phyloP scores from a whole-genome alignment of 495 filamentous ascomycete species.

The Chaetomium cochliodes region DNA sequence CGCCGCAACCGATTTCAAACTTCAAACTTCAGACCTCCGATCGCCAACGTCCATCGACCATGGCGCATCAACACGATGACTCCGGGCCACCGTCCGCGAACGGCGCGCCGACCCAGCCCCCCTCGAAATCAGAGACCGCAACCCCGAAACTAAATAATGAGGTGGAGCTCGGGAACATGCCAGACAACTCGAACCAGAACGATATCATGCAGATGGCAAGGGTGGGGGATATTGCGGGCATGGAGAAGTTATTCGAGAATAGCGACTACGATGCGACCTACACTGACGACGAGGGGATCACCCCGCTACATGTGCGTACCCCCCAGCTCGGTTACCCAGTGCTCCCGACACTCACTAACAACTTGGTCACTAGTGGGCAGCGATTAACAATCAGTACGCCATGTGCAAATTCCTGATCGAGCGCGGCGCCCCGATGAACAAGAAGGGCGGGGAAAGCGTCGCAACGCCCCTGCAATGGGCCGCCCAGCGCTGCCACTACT shows the following conservation, averaged over 20 bases:
- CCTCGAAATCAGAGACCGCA: slow-evolving; percentile 57
- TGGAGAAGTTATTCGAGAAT: slow-evolving; percentile 83
- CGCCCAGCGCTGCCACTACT: slow-evolving; percentile 89
- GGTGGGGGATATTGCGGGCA: slow-evolving; percentile 77
- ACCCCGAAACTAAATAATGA: slow-evolving; percentile 62
- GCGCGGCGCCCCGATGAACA: slow-evolving; percentile 85
- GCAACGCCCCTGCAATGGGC: slow-evolving; percentile 97
- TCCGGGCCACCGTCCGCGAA: slow-evolving; percentile 27
- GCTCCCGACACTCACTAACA: background rate
- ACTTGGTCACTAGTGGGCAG: slow-evolving; percentile 72
- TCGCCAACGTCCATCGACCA: slow-evolving; percentile 15
- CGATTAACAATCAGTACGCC: slow-evolving; percentile 97
- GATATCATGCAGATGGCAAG: slow-evolving; percentile 97
- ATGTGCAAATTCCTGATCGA: slow-evolving; percentile 94
- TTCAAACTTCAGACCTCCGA: background rate
- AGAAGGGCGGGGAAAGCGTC: slow-evolving; percentile 88
- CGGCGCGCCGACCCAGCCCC: slow-evolving; percentile 46
- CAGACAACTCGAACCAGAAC: slow-evolving; percentile 54
- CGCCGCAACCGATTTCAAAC: background rate
- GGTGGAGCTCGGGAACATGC: slow-evolving; percentile 69
- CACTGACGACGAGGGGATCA: slow-evolving; percentile 86
- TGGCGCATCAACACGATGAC: slow-evolving; percentile 31
- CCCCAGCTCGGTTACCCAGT: background rate
- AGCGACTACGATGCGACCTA: slow-evolving; percentile 78
- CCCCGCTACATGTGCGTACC: slow-evolving; percentile 81